Conservation (phyloP, 371 early-diverging fungal genomes). For the Mucor piriformis region DNA sequence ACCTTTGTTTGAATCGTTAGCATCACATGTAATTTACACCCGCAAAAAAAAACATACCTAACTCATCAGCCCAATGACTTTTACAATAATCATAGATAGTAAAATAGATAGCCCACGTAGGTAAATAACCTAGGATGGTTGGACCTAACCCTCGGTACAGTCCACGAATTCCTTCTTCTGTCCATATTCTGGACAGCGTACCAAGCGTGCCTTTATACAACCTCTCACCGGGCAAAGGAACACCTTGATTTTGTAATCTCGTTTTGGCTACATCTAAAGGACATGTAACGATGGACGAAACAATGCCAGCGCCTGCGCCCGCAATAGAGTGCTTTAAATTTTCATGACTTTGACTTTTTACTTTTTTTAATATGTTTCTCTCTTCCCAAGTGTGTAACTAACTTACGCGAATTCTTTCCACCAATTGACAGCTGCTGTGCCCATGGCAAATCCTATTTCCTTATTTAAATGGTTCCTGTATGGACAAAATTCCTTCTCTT, state of each 20-base stretch:
- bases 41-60: conserved; percentile 16
- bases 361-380: neutral
- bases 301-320: conserved; percentile 83
- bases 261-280: conserved; percentile 97
- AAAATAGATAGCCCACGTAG: conserved; percentile 94
- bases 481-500: neutral
- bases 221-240: conserved; percentile 34
- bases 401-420: conserved; percentile 46
- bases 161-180: conserved; percentile 87
- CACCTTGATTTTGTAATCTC: conserved; percentile 89
- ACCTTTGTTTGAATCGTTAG: neutral
- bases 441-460: conserved; percentile 15
- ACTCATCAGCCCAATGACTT: conserved; percentile 22
- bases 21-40: conserved; percentile 30
- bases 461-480: neutral
- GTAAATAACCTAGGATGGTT: conserved; percentile 87
- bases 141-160: conserved; percentile 90
- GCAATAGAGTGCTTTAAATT: conserved; percentile 77
- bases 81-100: conserved; percentile 77
- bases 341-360: conserved; percentile 49
- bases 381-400: neutral
- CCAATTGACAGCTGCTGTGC: conserved; percentile 35
- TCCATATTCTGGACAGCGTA: conserved; percentile 77
- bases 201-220: conserved; percentile 53
- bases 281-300: conserved; percentile 84